These are phyloP conservation scores for Odontarrhena argentea DNA, from an alignment of 345 rosid genomes.

Conservation along the genomic window DNA sequence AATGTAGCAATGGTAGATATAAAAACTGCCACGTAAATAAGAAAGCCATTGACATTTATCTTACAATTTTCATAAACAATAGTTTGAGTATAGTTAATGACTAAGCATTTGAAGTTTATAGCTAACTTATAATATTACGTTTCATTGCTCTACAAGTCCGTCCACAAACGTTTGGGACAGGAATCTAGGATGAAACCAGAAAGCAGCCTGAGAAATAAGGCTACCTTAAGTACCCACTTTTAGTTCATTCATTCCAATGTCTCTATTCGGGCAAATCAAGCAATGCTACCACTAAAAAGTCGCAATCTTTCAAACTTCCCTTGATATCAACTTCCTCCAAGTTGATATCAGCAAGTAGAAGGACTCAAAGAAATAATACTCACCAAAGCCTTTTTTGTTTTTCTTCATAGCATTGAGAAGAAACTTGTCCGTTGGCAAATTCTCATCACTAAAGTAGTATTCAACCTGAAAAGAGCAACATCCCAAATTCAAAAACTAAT, in stretches of 20 bases:
- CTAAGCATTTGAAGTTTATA: no score
- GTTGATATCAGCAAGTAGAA: neutral
- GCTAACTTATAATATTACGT: neutral
- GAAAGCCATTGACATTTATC: neutral
- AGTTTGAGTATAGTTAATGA: neutral
- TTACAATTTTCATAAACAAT: neutral
- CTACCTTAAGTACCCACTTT: no score
- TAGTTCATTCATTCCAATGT: conserved; percentile 20
- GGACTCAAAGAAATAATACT: conserved; percentile 27
- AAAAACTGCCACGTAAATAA: conserved; percentile 62
- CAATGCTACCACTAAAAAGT: neutral
- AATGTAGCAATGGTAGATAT: conserved; percentile 67
- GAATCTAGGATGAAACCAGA: conserved; percentile 45
- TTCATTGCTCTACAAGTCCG: neutral
- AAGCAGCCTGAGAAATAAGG: conserved; percentile 41
- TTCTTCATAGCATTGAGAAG: conserved; percentile 66
- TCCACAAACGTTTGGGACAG: conserved; percentile 46
- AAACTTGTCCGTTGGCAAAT: conserved; percentile 77
- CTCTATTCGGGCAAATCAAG: neutral
- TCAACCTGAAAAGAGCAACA: conserved; percentile 61
- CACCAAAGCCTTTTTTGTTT: conserved; percentile 84
- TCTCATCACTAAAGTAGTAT: conserved; percentile 89
- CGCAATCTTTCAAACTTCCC: conserved; percentile 4
- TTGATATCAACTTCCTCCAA: neutral
- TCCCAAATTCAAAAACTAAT: neutral